Conservation (phyloP, 768 basidiomycete species). For the Podaxis sp. region DNA sequence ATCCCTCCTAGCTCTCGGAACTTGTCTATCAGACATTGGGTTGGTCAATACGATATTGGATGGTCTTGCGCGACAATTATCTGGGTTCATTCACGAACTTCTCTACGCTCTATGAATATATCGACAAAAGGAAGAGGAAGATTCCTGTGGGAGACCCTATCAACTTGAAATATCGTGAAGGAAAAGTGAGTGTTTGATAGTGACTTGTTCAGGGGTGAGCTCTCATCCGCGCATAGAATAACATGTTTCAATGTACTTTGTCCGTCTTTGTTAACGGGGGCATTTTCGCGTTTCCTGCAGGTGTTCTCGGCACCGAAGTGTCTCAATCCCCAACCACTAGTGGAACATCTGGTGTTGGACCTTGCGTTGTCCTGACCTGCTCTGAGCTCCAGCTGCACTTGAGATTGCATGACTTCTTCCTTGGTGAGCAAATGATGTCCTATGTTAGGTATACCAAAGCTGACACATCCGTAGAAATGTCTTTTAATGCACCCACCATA, state of each 20-base stretch:
- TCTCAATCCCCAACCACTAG: not conserved
- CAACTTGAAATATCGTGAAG: slow-evolving; percentile 73
- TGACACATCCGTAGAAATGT: slow-evolving; percentile 56
- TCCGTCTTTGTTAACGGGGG: slow-evolving; percentile 50
- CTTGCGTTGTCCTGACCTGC: slow-evolving; percentile 53
- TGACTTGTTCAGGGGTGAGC: not conserved
- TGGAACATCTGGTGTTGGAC: slow-evolving; percentile 41
- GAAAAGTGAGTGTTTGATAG: slow-evolving; percentile 50
- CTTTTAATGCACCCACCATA: slow-evolving; percentile 68
- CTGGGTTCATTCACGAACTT: slow-evolving; percentile 94
- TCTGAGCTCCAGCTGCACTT: slow-evolving; percentile 77
- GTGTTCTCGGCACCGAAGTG: slow-evolving; percentile 61
- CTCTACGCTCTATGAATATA: slow-evolving; percentile 82
- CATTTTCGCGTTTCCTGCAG: slow-evolving; percentile 63
- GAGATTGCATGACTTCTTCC: slow-evolving; percentile 81
- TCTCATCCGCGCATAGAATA: slow-evolving; percentile 51
- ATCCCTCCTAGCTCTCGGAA: slow-evolving; percentile 43
- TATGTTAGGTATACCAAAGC: not conserved
- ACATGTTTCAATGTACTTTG: slow-evolving; percentile 78
- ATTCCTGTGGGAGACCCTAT: slow-evolving; percentile 80
- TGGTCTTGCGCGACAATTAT: slow-evolving; percentile 92
- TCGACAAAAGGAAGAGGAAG: slow-evolving; percentile 61
- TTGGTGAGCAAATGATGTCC: slow-evolving; percentile 55
- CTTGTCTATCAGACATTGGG: slow-evolving; percentile 72
- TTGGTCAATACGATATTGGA: slow-evolving; percentile 87